Evolutionary conservation across 2,329 filamentous ascomycete genomes (phyloP).

Genomic region (Beauveria sp.): DNA sequence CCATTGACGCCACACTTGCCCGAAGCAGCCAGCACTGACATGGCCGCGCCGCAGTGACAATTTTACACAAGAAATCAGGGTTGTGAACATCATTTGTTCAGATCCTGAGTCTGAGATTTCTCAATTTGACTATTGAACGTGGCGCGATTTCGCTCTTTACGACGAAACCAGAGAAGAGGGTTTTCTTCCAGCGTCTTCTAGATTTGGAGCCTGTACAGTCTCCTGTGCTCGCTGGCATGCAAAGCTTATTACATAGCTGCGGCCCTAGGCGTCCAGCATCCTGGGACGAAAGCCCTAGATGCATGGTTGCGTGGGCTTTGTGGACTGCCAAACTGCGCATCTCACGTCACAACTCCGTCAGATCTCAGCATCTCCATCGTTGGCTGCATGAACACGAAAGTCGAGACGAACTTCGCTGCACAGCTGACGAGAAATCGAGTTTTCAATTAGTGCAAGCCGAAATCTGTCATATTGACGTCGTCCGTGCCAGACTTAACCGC

Average conservation of each 20-base stretch:
- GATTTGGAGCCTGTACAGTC: too few species aligned
- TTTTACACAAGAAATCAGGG: not conserved
- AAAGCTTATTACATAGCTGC: not conserved
- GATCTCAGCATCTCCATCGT: not conserved
- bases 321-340: not conserved
- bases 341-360: constrained; percentile 1
- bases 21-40: not conserved
- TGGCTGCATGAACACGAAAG: not conserved
- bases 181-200: not conserved
- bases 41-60: not conserved
- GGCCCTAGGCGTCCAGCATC: not conserved
- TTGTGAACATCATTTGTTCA: not conserved
- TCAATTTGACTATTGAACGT: not conserved
- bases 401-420: not conserved
- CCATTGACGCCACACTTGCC: not conserved
- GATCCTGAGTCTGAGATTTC: not conserved
- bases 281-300: not conserved
- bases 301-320: not conserved
- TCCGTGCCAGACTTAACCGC: too few species aligned
- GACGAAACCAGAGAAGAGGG: too few species aligned
- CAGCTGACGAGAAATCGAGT: not conserved
- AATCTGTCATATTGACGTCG: too few species aligned
- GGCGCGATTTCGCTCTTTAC: not conserved
- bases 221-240: not conserved
- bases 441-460: too few species aligned